Evolutionary conservation across 2,329 filamentous ascomycete genomes (phyloP).

Genomic region (Botrytis porri): DNA sequence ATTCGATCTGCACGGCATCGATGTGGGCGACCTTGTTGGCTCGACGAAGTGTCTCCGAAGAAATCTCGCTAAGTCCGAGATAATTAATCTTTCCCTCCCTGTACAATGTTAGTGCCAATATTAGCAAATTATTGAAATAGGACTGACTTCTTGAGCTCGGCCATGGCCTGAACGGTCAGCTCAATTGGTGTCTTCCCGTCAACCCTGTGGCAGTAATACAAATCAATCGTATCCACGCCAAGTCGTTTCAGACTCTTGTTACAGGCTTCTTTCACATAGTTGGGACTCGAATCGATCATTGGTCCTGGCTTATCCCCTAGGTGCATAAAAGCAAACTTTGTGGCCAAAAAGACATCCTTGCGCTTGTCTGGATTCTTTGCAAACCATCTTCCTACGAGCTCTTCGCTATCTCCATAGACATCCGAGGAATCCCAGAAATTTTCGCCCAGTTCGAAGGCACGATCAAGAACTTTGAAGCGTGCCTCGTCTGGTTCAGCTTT

Average conservation of each 20-base stretch:
- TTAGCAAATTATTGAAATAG: not conserved
- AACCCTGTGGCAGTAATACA: slow-evolving; percentile 43
- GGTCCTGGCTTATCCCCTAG: not conserved
- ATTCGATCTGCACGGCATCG: slow-evolving; percentile 53
- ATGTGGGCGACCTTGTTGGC: slow-evolving; percentile 51
- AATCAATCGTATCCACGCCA: slow-evolving; percentile 39
- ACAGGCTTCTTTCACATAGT: slow-evolving; percentile 42
- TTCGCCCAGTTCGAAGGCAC: slow-evolving; percentile 39
- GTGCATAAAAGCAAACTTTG: slow-evolving; percentile 26
- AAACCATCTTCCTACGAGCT: slow-evolving; percentile 48
- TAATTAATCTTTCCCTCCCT: slow-evolving; percentile 55
- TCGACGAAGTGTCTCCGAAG: slow-evolving; percentile 49
- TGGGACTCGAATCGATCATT: slow-evolving; percentile 27
- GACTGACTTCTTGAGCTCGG: slow-evolving; percentile 39
- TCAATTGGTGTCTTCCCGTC: slow-evolving; percentile 44
- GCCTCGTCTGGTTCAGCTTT: slow-evolving; percentile 37
- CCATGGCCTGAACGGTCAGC: slow-evolving; percentile 43
- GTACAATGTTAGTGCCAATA: not conserved
- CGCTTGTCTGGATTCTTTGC: slow-evolving; percentile 41
- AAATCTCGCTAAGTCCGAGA: slow-evolving; percentile 54
- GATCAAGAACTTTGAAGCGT: slow-evolving; percentile 41
- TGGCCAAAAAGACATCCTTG: slow-evolving; percentile 48
- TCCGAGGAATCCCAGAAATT: slow-evolving; percentile 39
- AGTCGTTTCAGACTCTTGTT: slow-evolving; percentile 41
- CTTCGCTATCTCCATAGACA: slow-evolving; percentile 40